Conservation (phyloP, 2,329 filamentous ascomycete species). For the Blastomyces parvus region DNA sequence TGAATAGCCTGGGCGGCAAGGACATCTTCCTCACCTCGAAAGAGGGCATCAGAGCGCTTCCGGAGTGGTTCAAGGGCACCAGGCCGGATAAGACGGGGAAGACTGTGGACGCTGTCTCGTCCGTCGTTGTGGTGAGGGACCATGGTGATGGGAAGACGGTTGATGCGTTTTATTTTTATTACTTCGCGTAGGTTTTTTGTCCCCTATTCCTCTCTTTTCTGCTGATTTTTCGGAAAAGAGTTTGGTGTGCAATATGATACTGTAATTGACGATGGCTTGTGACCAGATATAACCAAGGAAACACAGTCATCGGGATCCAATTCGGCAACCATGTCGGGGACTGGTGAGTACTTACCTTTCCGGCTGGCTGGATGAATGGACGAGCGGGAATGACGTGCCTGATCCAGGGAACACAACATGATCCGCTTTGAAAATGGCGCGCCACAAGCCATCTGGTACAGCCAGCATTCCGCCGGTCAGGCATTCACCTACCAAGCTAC, state of each 20-base stretch:
- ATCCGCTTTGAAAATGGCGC: slow-evolving; percentile 51
- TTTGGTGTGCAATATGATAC: not conserved
- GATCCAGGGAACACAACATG: slow-evolving; percentile 54
- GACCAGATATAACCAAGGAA: slow-evolving; percentile 44
- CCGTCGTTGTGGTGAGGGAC: slow-evolving; percentile 49
- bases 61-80: slow-evolving; percentile 45
- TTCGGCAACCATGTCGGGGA: slow-evolving; percentile 56
- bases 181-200: slow-evolving; percentile 39
- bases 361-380: not conserved
- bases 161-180: slow-evolving; percentile 57
- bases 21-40: slow-evolving; percentile 43
- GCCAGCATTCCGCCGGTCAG: slow-evolving; percentile 53
- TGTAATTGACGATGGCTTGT: not conserved
- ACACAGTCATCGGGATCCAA: slow-evolving; percentile 41
- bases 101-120: slow-evolving; percentile 42
- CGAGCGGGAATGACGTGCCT: slow-evolving; percentile 1
- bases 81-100: slow-evolving; percentile 44
- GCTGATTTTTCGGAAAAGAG: not conserved
- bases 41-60: slow-evolving; percentile 39
- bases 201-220: not conserved
- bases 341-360: slow-evolving; percentile 34
- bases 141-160: slow-evolving; percentile 43
- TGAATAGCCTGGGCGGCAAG: slow-evolving; percentile 39
- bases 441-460: slow-evolving; percentile 52
- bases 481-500: slow-evolving; percentile 51